These are phyloP conservation scores for Alopecurus myosuroides DNA, from an alignment of 176 grass and related monocot genomes.

Conservation along the genomic window DNA sequence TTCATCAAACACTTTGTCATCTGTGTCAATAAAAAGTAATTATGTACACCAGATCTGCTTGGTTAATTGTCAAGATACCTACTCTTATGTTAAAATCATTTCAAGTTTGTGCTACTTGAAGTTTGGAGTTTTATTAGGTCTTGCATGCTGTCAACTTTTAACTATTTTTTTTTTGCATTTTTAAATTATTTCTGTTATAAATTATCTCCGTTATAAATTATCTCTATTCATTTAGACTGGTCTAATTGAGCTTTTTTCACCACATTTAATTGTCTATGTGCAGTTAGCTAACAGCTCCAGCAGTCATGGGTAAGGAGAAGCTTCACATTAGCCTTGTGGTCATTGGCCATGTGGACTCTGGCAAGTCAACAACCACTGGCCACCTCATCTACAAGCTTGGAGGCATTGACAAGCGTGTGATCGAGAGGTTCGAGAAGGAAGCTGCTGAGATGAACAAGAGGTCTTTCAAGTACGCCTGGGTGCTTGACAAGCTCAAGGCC, in stretches of 20 bases:
- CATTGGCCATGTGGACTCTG: constrained; percentile 77
- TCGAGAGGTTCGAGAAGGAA: constrained; percentile 78
- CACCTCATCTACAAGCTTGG: constrained; percentile 87
- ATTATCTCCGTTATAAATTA: too few species aligned
- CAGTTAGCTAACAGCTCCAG: constrained; percentile 15
- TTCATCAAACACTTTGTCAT: too few species aligned
- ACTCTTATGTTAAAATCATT: too few species aligned
- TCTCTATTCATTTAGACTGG: too few species aligned
- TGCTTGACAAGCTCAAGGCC: constrained; percentile 91
- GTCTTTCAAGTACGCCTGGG: constrained; percentile 90
- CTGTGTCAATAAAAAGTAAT: too few species aligned
- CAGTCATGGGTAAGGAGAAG: constrained; percentile 77
- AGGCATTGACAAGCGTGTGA: constrained; percentile 87
- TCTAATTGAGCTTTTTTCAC: not conserved
- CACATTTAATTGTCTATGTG: too few species aligned
- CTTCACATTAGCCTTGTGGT: constrained; percentile 79
- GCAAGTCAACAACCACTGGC: constrained; percentile 73
- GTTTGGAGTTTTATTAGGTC: too few species aligned
- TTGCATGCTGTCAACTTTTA: too few species aligned
- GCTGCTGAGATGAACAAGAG: constrained; percentile 88
- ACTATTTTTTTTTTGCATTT: not conserved
- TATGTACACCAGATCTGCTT: too few species aligned
- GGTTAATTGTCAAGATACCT: too few species aligned
- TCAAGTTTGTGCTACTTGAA: too few species aligned
- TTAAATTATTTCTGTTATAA: not conserved